These are phyloP conservation scores for Fonsecaea monophora DNA, from an alignment of 2,329 filamentous ascomycete genomes.

Conservation along the genomic window DNA sequence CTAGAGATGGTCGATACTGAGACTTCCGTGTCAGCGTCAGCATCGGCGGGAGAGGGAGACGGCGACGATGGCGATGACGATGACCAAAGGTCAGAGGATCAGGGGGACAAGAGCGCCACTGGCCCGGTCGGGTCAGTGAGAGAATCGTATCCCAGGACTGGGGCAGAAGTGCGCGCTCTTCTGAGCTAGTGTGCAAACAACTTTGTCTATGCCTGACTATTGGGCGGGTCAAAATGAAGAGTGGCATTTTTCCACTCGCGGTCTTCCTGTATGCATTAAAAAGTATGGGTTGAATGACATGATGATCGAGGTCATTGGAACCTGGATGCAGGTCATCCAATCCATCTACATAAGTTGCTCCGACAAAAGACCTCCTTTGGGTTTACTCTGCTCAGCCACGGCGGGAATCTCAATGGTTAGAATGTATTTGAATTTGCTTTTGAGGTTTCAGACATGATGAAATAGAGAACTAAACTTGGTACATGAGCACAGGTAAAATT, in stretches of 20 bases:
- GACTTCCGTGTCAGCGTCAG: conserved; percentile 46
- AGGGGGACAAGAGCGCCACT: conserved; percentile 4
- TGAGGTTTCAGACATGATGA: not conserved
- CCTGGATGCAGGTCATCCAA: not conserved
- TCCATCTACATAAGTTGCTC: not conserved
- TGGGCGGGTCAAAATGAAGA: not conserved
- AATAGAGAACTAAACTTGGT: not conserved
- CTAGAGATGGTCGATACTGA: conserved; percentile 51
- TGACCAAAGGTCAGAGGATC: conserved; percentile 32
- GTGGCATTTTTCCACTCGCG: not conserved
- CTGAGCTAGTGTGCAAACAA: conserved; percentile 53
- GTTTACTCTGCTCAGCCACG: not conserved
- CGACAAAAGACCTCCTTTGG: not conserved
- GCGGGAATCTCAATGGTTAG: not conserved
- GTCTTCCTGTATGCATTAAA: not conserved
- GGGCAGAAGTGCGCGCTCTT: conserved; percentile 68
- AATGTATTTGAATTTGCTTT: not conserved
- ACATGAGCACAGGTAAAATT: not conserved
- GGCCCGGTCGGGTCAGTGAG: conserved; percentile 50
- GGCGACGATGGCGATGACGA: conserved; percentile 31
- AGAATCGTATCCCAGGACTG: conserved; percentile 68
- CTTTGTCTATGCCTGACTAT: not conserved
- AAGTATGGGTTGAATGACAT: not conserved
- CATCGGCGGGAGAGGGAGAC: conserved; percentile 9
- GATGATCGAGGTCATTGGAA: not conserved